These are phyloP conservation scores for Lophiotrema nucula DNA, from an alignment of 495 filamentous ascomycete species.

Conservation along the genomic window DNA sequence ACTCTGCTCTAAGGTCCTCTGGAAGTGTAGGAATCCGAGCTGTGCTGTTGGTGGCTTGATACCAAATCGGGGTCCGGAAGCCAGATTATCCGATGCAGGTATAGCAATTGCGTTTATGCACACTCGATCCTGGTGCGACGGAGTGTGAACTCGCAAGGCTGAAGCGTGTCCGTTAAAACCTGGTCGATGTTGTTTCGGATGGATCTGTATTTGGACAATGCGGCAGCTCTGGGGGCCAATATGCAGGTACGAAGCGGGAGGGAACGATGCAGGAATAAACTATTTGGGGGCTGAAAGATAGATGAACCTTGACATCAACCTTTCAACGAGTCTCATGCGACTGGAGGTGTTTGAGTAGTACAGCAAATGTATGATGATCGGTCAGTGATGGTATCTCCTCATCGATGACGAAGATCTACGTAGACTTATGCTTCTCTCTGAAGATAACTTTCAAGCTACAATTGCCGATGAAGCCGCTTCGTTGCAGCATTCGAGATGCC, in stretches of 20 bases:
- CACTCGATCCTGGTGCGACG: background rate
- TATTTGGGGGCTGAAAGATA: conserved; percentile 5
- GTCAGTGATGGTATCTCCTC: no score
- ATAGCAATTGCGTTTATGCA: no score
- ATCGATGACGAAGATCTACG: no score
- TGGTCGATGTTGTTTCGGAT: conserved; percentile 1
- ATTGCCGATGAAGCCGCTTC: no score
- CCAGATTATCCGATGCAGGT: background rate
- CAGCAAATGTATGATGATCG: no score
- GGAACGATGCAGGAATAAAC: conserved; percentile 6
- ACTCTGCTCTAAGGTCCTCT: background rate
- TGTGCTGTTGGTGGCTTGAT: background rate
- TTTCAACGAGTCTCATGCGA: no score
- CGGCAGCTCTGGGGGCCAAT: conserved; percentile 22
- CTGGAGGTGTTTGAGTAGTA: no score
- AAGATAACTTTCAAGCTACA: no score
- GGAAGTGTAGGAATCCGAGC: background rate
- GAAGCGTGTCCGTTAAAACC: conserved; percentile 1
- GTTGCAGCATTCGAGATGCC: no score
- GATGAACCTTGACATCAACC: no score
- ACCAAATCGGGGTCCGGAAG: background rate
- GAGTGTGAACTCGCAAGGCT: background rate
- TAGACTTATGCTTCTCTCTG: no score
- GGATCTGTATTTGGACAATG: conserved; percentile 14
- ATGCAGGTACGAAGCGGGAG: conserved; percentile 26